phyloP scores from a whole-genome alignment of 352 stramenopile species.

The Pythium utonaiense region DNA sequence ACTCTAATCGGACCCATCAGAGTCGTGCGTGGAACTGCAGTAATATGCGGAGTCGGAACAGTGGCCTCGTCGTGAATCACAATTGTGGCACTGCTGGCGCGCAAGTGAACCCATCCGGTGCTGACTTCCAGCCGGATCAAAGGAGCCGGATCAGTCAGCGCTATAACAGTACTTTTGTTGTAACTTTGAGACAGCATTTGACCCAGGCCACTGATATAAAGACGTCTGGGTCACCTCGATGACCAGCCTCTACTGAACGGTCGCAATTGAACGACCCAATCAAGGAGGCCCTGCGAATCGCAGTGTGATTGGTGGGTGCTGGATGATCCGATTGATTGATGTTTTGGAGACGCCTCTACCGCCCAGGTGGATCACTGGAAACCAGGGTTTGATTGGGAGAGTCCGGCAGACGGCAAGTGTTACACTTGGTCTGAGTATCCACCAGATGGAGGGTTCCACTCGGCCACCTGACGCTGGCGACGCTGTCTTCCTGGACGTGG shows the following conservation, averaged over 20 bases:
- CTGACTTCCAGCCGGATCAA: background rate
- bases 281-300: too few relatives aligned
- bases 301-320: background rate
- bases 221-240: background rate
- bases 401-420: background rate
- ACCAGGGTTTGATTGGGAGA: background rate
- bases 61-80: too few relatives aligned
- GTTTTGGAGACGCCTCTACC: background rate
- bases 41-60: too few relatives aligned
- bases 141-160: background rate
- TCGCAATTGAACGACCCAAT: background rate
- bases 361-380: background rate
- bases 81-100: background rate
- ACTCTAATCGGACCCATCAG: too few relatives aligned
- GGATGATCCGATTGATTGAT: background rate
- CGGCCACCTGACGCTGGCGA: background rate
- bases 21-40: background rate
- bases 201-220: background rate
- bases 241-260: background rate
- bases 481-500: background rate
- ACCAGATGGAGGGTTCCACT: conserved; percentile 1
- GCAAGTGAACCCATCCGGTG: background rate
- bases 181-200: background rate
- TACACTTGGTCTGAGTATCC: background rate
- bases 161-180: background rate